Evolutionary conservation across 768 basidiomycete species (phyloP), one percentile per base, ranked within the genome.

Genomic region (Calocybe indica): DNA sequence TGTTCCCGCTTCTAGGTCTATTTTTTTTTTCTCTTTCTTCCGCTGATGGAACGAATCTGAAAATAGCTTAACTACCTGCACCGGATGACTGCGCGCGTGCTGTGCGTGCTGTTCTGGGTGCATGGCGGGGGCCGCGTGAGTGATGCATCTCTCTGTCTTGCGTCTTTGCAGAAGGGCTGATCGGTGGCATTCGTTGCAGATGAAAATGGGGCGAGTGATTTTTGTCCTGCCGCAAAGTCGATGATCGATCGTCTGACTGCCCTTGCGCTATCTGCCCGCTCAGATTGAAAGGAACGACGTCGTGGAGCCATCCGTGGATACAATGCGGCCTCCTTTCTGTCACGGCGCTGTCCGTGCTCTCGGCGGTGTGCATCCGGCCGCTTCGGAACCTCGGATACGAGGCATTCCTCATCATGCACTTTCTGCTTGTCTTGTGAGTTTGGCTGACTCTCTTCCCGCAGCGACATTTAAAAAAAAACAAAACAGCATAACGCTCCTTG

Each of bases 321-420:
- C 68, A 58, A 45, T 64, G 61, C 41, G 72, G 72, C 2, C 34
- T 68, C 6, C 52, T 72, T 14, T 73, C 77, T 0, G 41, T 67
- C 2, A 52, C 55, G 10, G 52, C 76, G 0, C 63, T 81, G 11
- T 61, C 71, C 1, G 47, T 79, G 12, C 49, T 81, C 2, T 61
- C 58, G 14, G 37, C 80, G 10, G 48, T 78, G n/a, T 75, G 78
- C 5, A 47, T 82, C 7, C 73, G 76, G 8, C 72, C 70, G 1
- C 53, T 83, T 14, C 73, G 81, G 6, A 57, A 65, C 2, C 63
- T 56, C 5, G 58, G 54, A 1, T 83, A 81, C 46, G 80, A 83
- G 54, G 3, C 73, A 3, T 85, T 84, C 64, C 63, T 78, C 33
- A 57, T 72, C 22, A 37, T 62, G 0, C 82, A 84, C 55, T 69